Evolutionary conservation across 164 flowering plant genomes (phyloP).

Genomic region (Magnolia changhungtana): DNA sequence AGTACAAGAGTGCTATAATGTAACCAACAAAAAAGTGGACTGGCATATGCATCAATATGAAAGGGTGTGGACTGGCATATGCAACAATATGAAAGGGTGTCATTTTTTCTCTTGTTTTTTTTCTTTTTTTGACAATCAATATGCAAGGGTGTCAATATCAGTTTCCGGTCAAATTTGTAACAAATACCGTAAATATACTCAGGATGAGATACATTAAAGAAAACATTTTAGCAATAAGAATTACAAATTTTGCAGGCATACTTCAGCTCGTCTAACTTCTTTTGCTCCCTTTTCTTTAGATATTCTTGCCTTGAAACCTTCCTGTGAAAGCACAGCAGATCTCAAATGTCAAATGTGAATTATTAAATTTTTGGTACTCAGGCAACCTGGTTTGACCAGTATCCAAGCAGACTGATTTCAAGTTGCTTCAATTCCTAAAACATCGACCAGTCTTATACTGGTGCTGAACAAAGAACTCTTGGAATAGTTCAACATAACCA

Average conservation of each 20-base stretch:
- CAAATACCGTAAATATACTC: no score
- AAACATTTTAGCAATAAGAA: not conserved
- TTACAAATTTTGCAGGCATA: slow-evolving; percentile 18
- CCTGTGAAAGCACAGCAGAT: slow-evolving; percentile 34
- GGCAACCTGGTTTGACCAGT: not conserved
- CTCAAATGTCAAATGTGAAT: not conserved
- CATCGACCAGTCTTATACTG: not conserved
- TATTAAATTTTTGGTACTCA: not conserved
- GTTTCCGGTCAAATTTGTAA: no score
- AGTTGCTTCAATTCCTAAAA: not conserved
- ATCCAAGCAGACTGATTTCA: not conserved
- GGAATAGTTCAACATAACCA: not conserved
- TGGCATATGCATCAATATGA: no score
- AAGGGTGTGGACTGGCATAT: no score
- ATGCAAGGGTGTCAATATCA: not conserved
- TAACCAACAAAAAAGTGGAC: no score
- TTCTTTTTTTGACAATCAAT: not conserved
- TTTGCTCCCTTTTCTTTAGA: slow-evolving; percentile 78
- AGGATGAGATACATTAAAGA: not conserved
- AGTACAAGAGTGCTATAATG: no score
- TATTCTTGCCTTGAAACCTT: slow-evolving; percentile 83
- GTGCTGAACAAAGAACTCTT: not conserved
- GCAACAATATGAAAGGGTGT: no score
- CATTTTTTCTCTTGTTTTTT: no score
- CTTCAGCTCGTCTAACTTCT: slow-evolving; percentile 90